A percentile compares a stretch with the other conserved stretches of the same genome.
Evolutionary conservation across 2,329 filamentous ascomycete species (phyloP).

Genomic region (Aspergillus pseudotamarii): DNA sequence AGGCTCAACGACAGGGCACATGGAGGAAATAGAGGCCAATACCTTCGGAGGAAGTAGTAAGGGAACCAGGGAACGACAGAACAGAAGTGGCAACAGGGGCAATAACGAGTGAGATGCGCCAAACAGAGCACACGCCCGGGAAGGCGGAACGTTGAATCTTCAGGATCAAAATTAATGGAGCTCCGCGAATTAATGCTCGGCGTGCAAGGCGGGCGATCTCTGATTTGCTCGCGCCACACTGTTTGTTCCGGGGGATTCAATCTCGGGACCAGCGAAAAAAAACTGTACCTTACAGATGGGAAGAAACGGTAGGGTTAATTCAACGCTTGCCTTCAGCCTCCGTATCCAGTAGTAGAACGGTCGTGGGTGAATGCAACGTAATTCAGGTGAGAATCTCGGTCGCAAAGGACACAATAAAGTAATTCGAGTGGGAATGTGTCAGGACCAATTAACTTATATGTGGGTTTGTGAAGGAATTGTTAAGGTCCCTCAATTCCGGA

Average conservation of each 20-base stretch:
- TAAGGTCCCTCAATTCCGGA: not conserved
- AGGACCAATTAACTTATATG: not conserved
- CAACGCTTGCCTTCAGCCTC: no score
- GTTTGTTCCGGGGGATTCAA: conserved; percentile 3
- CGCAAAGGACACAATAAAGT: not conserved
- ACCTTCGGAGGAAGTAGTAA: not conserved
- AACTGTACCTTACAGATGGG: not conserved
- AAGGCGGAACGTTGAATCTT: not conserved
- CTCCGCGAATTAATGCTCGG: conserved; percentile 14
- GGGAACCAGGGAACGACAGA: not conserved
- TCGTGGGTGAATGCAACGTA: no score
- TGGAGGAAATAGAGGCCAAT: conserved; percentile 1
- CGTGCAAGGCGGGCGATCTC: conserved; percentile 20
- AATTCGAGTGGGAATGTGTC: not conserved
- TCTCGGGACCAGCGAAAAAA: not conserved
- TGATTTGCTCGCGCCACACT: conserved; percentile 24
- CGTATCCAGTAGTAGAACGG: no score
- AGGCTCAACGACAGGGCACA: not conserved
- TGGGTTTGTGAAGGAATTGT: not conserved
- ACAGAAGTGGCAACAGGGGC: not conserved
- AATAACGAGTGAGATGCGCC: conserved; percentile 1
- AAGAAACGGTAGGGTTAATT: not conserved
- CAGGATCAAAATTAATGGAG: not conserved
- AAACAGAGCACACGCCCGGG: conserved; percentile 1
- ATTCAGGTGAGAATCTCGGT: not conserved